Conservation (phyloP, 371 early-diverging fungal genomes). For the Smittium culicis region DNA sequence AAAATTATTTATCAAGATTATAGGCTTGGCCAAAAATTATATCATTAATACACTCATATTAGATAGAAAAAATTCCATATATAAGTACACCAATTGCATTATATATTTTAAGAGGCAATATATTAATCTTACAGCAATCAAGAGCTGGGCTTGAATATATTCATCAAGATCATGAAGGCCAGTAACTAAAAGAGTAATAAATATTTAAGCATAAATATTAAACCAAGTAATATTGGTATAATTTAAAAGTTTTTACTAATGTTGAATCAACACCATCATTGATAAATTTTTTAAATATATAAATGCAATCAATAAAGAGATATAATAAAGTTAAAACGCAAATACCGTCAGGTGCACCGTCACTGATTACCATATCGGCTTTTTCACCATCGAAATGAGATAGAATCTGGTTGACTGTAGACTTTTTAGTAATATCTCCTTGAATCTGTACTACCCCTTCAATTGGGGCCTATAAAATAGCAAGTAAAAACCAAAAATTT, state of each 20-base stretch:
- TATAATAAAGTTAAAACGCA: too few species aligned
- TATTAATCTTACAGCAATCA: slow-evolving; percentile 47
- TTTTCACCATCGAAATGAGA: slow-evolving; percentile 70
- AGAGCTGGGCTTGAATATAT: slow-evolving; percentile 92
- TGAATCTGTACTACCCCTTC: slow-evolving; percentile 87
- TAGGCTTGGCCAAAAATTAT: too few species aligned
- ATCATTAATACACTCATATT: too few species aligned
- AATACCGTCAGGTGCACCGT: slow-evolving; percentile 88
- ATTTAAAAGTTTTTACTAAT: not conserved
- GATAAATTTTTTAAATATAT: too few species aligned
- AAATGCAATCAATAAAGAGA: too few species aligned
- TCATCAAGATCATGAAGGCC: slow-evolving; percentile 99
- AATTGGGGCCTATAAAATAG: slow-evolving; percentile 58
- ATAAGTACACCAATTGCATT: too few species aligned
- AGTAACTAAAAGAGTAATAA: slow-evolving; percentile 45
- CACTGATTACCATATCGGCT: slow-evolving; percentile 94
- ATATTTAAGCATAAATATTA: not conserved
- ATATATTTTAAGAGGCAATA: too few species aligned
- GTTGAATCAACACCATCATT: too few species aligned
- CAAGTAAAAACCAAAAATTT: too few species aligned
- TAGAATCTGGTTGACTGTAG: slow-evolving; percentile 82
- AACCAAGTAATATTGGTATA: slow-evolving; percentile 31
- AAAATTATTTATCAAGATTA: not conserved
- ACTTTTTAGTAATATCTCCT: slow-evolving; percentile 95
- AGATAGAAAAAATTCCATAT: too few species aligned